Evolutionary conservation across 768 basidiomycete species (phyloP).

Genomic region (Podaxis rugospora): DNA sequence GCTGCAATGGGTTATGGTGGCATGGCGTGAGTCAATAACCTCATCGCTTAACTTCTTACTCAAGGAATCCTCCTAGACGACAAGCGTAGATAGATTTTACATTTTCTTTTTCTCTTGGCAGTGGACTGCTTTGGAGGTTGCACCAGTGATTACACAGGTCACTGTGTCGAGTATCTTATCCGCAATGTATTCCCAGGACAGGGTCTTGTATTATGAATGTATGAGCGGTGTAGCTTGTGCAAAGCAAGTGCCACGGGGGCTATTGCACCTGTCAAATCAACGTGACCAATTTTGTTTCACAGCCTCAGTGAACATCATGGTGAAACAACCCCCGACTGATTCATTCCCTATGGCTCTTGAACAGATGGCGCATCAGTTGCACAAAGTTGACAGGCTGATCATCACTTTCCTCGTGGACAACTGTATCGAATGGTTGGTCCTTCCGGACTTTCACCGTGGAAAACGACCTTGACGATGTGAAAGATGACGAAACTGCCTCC

Average conservation of each 20-base stretch:
- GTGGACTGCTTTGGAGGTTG: constrained; percentile 4
- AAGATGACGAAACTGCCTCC: constrained; percentile 78
- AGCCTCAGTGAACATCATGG: not conserved
- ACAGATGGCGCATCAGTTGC: constrained; percentile 14
- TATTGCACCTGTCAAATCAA: not conserved
- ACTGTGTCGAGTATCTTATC: constrained; percentile 3
- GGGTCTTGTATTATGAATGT: constrained; percentile 2
- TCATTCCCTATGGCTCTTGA: not conserved
- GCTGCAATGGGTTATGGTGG: constrained; percentile 58
- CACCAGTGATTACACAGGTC: not conserved
- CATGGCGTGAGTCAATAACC: constrained; percentile 2
- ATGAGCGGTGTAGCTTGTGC: not conserved
- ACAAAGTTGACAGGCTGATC: constrained; percentile 30
- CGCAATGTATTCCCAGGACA: constrained; percentile 9
- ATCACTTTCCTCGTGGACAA: constrained; percentile 77
- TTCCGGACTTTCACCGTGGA: not conserved
- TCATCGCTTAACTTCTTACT: not conserved
- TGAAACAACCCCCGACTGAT: not conserved
- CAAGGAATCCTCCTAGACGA: not conserved
- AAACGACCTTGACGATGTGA: not conserved
- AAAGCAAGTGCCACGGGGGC: not conserved
- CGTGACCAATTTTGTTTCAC: not conserved
- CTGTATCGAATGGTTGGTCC: constrained; percentile 62
- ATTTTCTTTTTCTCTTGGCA: not conserved
- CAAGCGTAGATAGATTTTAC: constrained; percentile 7